Percentiles rank a stretch among this genome's conserved stretches.
These are phyloP conservation scores for Halteria grandinella DNA, from an alignment of 73 alveolate genomes.

Conservation along the genomic window DNA sequence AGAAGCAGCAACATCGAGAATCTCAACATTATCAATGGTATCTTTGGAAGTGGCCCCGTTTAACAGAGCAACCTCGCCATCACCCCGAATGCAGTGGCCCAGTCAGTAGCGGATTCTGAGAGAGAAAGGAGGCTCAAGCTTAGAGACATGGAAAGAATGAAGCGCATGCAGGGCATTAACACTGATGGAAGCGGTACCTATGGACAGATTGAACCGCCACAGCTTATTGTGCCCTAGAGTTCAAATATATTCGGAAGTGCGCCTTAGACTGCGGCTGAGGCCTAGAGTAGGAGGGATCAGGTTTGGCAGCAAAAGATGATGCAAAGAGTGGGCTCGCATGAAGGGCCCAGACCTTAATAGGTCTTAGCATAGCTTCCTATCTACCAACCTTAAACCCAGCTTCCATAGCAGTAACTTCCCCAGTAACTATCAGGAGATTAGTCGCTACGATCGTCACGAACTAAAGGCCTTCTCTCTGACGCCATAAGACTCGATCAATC, in stretches of 20 bases:
- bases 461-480: neutral
- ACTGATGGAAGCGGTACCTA: slow-evolving; percentile 41
- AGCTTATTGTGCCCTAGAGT: neutral
- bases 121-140: slow-evolving; percentile 42
- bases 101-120: too few species aligned
- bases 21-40: slow-evolving; percentile 19
- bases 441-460: slow-evolving; percentile 39
- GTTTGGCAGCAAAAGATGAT: slow-evolving; percentile 20
- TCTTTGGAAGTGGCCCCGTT: slow-evolving; percentile 14
- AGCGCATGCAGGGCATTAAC: slow-evolving; percentile 3
- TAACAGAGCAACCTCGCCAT: too few species aligned
- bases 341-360: slow-evolving; percentile 11
- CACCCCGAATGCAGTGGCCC: too few species aligned
- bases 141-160: slow-evolving; percentile 37
- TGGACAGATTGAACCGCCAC: slow-evolving; percentile 2
- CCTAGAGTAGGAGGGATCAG: neutral
- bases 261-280: neutral
- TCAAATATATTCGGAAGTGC: slow-evolving; percentile 19
- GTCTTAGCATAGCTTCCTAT: slow-evolving; percentile 11
- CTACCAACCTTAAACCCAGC: neutral
- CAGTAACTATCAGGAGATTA: too few species aligned
- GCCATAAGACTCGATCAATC: slow-evolving; percentile 24
- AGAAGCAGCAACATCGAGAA: slow-evolving; percentile 12
- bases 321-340: slow-evolving; percentile 14
- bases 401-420: neutral